Base-by-base conservation (phyloP, 2,329 filamentous ascomycete genomes). In the Aschersonia sp. region DNA sequence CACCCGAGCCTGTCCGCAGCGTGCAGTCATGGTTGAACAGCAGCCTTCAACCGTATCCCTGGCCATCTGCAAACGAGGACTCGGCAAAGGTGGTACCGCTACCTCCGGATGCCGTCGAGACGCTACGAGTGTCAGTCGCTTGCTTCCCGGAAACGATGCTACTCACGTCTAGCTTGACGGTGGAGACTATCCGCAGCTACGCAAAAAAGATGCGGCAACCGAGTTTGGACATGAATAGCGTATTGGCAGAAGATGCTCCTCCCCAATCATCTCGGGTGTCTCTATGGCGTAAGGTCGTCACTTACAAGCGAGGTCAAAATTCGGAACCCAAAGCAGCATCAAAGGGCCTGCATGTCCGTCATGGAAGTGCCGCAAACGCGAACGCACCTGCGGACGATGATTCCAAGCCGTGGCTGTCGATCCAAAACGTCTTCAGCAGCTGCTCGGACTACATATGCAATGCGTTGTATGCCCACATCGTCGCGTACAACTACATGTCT, bases 91-190 rank as follows among this genome's bases (percentile, higher is more conserved):
- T 61, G 0, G 59, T 78, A 5, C 75, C 72, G 1, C 62, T 80
- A 0, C 73, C 75, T 0, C 68, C 71, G 1, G 68, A 77, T 30
- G 65, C 77, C 3, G 58, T 78, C 41, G 75, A 80, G 50, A 76
- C 69, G 0, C 62, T 80, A 4, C 64, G 71, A 31, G 67, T 77
- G 5, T 76, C 71, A 0, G 69, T 77, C 9, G 63, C 69, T 4
- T 77, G 73, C 53, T 80, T 80, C 52, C 76, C 76, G 0, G 75
- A 78, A 53, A 77, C 75, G 1, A 77, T 78, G 71, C 69, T 80
- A 1, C 62, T 73, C 9, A 71, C 74, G 4, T 72, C 69, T 0
- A 77, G 72, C 54, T 62, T 78, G 4, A 72, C 75, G 0, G 66
- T 78, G 45, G 75, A 80, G 58, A 78, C 72, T 0, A 77, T 80